phyloP scores from a whole-genome alignment of 2,329 filamentous ascomycete genomes.

The Penicillium sp. region DNA sequence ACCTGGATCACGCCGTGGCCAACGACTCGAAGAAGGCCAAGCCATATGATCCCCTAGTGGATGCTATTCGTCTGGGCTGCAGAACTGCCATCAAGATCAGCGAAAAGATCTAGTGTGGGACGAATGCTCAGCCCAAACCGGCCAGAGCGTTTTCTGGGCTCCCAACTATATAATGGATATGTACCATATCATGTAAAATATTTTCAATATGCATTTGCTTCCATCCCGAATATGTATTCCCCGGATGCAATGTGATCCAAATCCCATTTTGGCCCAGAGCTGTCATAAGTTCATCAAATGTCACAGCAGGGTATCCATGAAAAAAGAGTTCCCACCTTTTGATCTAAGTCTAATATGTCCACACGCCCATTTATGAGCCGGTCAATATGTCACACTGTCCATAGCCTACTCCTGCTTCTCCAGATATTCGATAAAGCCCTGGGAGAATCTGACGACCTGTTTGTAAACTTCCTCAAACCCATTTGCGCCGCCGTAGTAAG shows the following conservation, averaged over 20 bases:
- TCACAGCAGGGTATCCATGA: conserved; percentile 32
- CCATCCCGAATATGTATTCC: background rate
- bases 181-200: conserved; percentile 6
- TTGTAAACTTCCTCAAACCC: conserved; percentile 88
- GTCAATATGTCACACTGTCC: background rate
- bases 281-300: conserved; percentile 6
- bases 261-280: background rate
- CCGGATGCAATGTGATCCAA: background rate
- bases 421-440: conserved; percentile 72
- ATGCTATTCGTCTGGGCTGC: conserved; percentile 87
- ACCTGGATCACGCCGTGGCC: conserved; percentile 92
- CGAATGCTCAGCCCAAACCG: background rate
- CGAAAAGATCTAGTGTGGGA: conserved; percentile 49
- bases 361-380: background rate
- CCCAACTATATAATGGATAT: background rate
- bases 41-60: conserved; percentile 87
- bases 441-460: conserved; percentile 78
- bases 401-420: conserved; percentile 34
- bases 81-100: conserved; percentile 90
- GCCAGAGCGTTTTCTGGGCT: background rate
- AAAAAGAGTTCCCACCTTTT: conserved; percentile 5
- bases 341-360: conserved; percentile 18
- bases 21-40: conserved; percentile 89
- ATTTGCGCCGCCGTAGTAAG: conserved; percentile 86
- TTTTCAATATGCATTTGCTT: background rate